Evolutionary conservation across 148 eudicot species (phyloP).

Genomic region (Amaranthus palmeri): DNA sequence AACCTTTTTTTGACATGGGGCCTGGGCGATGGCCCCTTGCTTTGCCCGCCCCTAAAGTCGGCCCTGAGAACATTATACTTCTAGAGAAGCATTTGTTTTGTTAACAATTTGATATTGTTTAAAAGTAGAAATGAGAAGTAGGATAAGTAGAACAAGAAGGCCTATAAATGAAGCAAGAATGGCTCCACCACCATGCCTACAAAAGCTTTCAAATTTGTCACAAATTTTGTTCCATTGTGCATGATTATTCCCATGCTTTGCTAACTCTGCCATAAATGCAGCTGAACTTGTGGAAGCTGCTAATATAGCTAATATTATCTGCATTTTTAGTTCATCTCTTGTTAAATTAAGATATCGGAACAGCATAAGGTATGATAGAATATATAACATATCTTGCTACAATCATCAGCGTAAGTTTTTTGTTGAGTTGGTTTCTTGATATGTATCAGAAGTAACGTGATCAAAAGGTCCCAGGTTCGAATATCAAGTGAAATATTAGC

Average conservation of each 20-base stretch:
- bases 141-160: slow-evolving; percentile 20
- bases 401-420: too few species aligned
- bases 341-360: neutral
- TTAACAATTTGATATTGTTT: slow-evolving; percentile 4
- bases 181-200: slow-evolving; percentile 55
- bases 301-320: slow-evolving; percentile 46
- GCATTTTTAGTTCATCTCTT: neutral
- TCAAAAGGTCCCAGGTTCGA: too few species aligned
- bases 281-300: slow-evolving; percentile 56
- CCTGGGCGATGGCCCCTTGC: too few species aligned
- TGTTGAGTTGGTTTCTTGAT: too few species aligned
- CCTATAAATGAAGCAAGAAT: slow-evolving; percentile 52
- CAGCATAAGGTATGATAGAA: neutral
- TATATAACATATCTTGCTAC: too few species aligned
- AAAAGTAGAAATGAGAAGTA: slow-evolving; percentile 21
- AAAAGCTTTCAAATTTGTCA: slow-evolving; percentile 55
- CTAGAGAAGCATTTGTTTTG: neutral
- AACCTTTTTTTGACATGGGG: too few species aligned
- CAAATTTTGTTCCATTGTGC: slow-evolving; percentile 77
- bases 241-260: slow-evolving; percentile 61
- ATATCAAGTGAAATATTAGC: too few species aligned
- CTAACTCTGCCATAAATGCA: slow-evolving; percentile 71
- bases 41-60: too few species aligned
- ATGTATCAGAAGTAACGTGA: too few species aligned
- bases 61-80: neutral